Evolutionary conservation across 2,329 filamentous ascomycete species (phyloP), one percentile per base, ranked within the genome.

Genomic region (Cladosporium sp.): DNA sequence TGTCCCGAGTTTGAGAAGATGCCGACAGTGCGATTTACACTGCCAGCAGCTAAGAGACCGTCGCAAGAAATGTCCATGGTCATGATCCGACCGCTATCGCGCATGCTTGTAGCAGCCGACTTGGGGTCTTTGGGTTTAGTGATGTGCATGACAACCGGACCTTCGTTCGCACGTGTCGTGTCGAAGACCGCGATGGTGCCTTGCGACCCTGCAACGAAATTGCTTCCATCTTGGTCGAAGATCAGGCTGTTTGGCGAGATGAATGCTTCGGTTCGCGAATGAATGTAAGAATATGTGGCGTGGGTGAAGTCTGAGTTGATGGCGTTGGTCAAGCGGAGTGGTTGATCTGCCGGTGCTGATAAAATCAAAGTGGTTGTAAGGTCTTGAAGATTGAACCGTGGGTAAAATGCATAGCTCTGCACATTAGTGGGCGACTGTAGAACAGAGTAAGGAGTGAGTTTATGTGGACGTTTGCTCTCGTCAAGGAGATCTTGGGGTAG

Each of bases 201-300:
- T 37, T 79, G 74, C 2, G 75, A 75, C n/a, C 83, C 84, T 4
- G 83, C 81, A 51, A 86, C 70, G 69, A 87, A 86, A 58, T 73
- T 71, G 0, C 73, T 73, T 9, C 80, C 80, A 8, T 75, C 69
- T 3, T 72, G 65, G 3, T 70, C 73, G 67, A 83, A 87, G n/a
- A 77, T 64, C 3, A 87, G 75, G 25, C 79, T 81, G 63, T 81
- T 74, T 0, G 83, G 80, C 1, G 78, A 74, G 34, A 80, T 79
- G 64, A 81, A 81, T 12, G 74, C 77, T 70, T 87, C 84, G 2
- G 81, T 86, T 20, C 75, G 78, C 4, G 75, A 71, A 58, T 80
- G 75, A 51, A 84, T 71, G 39, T 84, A 71, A 3, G 79, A 80
- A 68, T 86, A 87, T 12, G 74, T 77, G 3, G 78, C 78, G 28